These are phyloP conservation scores for Penicillium argentinense DNA, from an alignment of 495 filamentous ascomycete genomes.

Conservation along the genomic window DNA sequence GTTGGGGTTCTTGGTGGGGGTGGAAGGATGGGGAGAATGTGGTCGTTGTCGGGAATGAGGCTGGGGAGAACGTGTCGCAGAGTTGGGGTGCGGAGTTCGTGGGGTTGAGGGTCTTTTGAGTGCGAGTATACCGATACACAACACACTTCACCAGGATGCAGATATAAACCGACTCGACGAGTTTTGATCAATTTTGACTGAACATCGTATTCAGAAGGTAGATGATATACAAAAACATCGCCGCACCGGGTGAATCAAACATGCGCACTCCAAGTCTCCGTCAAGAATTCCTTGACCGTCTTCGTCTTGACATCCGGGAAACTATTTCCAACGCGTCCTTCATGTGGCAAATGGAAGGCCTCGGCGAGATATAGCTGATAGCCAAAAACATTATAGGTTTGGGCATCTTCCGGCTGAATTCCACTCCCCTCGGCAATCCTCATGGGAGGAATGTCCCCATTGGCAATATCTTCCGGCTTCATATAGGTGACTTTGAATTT, in stretches of 20 bases:
- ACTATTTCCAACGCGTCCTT: conserved; percentile 6
- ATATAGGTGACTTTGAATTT: conserved; percentile 8
- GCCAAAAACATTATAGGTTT: conserved; percentile 3
- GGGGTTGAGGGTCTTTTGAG: conserved; percentile 24
- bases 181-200: too few relatives aligned
- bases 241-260: too few relatives aligned
- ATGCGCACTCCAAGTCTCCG: conserved; percentile 1
- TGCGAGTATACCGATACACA: too few relatives aligned
- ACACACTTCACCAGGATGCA: too few relatives aligned
- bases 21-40: conserved; percentile 42
- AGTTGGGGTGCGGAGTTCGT: conserved; percentile 45
- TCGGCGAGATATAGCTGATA: conserved; percentile 9
- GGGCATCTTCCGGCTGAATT: conserved; percentile 6
- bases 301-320: conserved; percentile 9
- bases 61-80: conserved; percentile 24
- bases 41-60: conserved; percentile 42
- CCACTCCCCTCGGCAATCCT: conserved; percentile 3
- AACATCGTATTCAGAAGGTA: too few relatives aligned
- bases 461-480: conserved; percentile 4
- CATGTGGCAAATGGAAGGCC: conserved; percentile 2
- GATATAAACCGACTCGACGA: too few relatives aligned
- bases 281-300: conserved; percentile 6
- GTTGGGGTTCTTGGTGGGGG: conserved; percentile 42
- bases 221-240: too few relatives aligned
- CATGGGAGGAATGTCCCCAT: conserved; percentile 3